phyloP scores from a whole-genome alignment of 1,284 basidiomycete genomes.

The Heterobasidion irregulare region DNA sequence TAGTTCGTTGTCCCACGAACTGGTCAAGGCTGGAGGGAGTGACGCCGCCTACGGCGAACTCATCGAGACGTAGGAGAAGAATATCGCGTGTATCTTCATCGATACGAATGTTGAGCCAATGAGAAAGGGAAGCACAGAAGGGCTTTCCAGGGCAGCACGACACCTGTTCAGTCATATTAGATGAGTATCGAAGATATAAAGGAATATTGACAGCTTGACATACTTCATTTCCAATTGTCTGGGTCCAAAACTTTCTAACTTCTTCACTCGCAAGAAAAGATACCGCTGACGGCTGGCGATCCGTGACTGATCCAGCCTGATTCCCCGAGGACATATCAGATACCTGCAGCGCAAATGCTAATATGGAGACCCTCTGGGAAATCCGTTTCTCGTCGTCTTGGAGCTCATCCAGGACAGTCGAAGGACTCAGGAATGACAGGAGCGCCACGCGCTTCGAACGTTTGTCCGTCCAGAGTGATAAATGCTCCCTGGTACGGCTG shows the following conservation, averaged over 20 bases:
- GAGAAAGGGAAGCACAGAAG: constrained; percentile 1
- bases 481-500: constrained; percentile 3
- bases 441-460: background rate
- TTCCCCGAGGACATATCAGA: background rate
- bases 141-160: background rate
- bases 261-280: background rate
- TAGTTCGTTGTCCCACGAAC: constrained; percentile 2
- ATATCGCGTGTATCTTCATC: constrained; percentile 1
- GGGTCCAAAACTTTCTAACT: background rate
- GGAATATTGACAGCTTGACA: background rate
- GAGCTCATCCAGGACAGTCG: background rate
- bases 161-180: background rate
- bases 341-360: constrained; percentile 3
- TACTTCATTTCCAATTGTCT: background rate
- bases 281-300: background rate
- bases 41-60: constrained; percentile 5
- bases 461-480: constrained; percentile 1
- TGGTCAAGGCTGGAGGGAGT: constrained; percentile 5
- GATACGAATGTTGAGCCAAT: background rate
- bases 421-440: constrained; percentile 4
- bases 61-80: constrained; percentile 5
- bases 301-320: background rate
- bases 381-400: constrained; percentile 4
- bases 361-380: background rate
- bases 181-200: background rate